A percentile compares a stretch with the other conserved stretches of the same genome.
phyloP scores from a whole-genome alignment of 306 rosid genomes.

The Prunus armeniaca region DNA sequence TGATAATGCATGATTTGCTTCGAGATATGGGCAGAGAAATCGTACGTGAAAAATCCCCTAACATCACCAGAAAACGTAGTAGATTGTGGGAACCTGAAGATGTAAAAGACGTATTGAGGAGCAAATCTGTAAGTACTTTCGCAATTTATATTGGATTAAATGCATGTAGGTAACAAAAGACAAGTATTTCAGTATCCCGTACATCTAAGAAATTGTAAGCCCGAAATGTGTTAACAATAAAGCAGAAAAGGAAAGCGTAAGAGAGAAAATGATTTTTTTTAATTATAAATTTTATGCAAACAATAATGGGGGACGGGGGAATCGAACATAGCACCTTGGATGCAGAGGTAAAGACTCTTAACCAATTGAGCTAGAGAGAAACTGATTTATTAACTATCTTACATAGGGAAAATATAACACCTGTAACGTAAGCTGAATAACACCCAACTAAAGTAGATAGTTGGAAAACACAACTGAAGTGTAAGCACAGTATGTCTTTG shows the following conservation, averaged over 20 bases:
- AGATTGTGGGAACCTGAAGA: constrained; percentile 6
- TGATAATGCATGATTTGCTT: constrained; percentile 5
- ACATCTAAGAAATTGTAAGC: too few relatives aligned
- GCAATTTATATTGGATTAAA: not conserved
- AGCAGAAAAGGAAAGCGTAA: not conserved
- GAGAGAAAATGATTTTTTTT: not conserved
- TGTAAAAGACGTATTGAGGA: not conserved
- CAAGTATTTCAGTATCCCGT: too few relatives aligned
- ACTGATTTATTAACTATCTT: not conserved
- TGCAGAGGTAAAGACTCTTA: too few relatives aligned
- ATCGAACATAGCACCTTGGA: too few relatives aligned
- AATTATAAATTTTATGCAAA: too few relatives aligned
- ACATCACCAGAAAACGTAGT: constrained; percentile 12
- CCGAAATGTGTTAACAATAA: not conserved
- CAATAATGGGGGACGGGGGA: too few relatives aligned
- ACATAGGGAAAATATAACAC: not conserved
- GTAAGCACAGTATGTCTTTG: not conserved
- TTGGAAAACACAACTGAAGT: not conserved
- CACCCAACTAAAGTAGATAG: not conserved
- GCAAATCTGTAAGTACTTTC: not conserved
- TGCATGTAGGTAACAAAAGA: not conserved
- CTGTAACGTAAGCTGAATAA: not conserved
- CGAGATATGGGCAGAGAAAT: constrained; percentile 47
- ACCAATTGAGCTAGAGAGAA: too few relatives aligned
- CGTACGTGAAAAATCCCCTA: constrained; percentile 7